A percentile compares a stretch with the other conserved stretches of the same genome.
Evolutionary conservation across 2,329 filamentous ascomycete species (phyloP).

Genomic region (Clonostachys rhizophaga): DNA sequence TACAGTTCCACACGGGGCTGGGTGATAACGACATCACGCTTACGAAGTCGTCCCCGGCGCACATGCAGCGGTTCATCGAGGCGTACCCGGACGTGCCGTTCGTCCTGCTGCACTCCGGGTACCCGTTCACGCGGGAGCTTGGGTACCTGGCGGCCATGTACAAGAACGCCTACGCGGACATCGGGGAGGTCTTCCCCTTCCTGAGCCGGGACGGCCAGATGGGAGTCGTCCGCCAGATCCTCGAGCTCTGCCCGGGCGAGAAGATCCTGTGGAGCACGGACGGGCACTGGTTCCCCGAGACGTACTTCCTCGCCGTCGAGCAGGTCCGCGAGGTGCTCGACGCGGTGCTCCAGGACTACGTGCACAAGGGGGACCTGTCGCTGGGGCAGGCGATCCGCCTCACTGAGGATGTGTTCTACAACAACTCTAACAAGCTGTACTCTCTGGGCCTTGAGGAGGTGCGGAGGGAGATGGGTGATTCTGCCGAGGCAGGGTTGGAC

Average conservation of each 20-base stretch:
- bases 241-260: conserved; percentile 70
- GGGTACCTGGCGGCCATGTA: conserved; percentile 77
- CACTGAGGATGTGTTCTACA: conserved; percentile 66
- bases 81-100: conserved; percentile 66
- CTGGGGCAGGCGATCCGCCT: conserved; percentile 58
- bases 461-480: too few species aligned
- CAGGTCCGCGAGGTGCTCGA: conserved; percentile 70
- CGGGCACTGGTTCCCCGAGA: conserved; percentile 75
- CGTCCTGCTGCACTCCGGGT: conserved; percentile 74
- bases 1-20: conserved; percentile 81
- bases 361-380: conserved; percentile 58
- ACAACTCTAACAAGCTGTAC: conserved; percentile 75
- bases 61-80: conserved; percentile 69
- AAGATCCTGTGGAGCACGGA: conserved; percentile 81
- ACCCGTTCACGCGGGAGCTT: conserved; percentile 74
- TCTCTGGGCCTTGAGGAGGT: conserved; percentile 30
- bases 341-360: conserved; percentile 62
- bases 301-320: conserved; percentile 65
- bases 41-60: conserved; percentile 65
- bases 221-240: conserved; percentile 61
- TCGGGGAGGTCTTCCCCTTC: conserved; percentile 79
- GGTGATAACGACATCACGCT: conserved; percentile 76
- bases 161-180: conserved; percentile 75
- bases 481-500: neutral
- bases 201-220: conserved; percentile 74